phyloP scores from a whole-genome alignment of 192 early-diverging fungal genomes.

The Piromyces sp. region DNA sequence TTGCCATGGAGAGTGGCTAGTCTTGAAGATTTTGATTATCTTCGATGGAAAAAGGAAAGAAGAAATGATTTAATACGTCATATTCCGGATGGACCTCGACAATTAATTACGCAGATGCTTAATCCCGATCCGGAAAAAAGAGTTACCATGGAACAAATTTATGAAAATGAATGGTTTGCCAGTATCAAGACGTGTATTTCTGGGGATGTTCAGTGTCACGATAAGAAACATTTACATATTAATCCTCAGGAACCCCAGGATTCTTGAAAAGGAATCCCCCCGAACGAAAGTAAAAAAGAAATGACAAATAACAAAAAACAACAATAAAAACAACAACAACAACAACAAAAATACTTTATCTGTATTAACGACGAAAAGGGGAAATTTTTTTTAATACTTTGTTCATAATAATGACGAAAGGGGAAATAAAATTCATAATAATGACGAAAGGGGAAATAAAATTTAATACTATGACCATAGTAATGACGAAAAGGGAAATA shows the following conservation, averaged over 20 bases:
- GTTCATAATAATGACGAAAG: too few relatives aligned
- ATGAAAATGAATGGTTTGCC: constrained; percentile 63
- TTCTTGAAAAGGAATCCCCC: too few relatives aligned
- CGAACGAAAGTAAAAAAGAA: too few relatives aligned
- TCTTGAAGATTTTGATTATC: background rate
- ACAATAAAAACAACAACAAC: too few relatives aligned
- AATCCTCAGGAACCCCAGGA: background rate
- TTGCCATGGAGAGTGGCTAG: background rate
- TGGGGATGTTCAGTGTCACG: background rate
- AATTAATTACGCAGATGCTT: constrained; percentile 26
- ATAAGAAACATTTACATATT: background rate
- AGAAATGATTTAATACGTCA: background rate
- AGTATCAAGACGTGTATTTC: constrained; percentile 34
- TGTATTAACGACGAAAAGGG: too few relatives aligned
- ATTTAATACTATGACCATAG: too few relatives aligned
- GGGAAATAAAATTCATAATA: too few relatives aligned
- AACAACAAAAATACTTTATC: too few relatives aligned
- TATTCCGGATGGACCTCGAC: background rate
- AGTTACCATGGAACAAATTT: constrained; percentile 46
- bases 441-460: too few relatives aligned
- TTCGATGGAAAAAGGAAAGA: background rate
- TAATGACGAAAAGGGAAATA: too few relatives aligned
- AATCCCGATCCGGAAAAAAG: constrained; percentile 58
- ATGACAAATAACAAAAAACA: too few relatives aligned
- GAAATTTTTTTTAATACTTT: too few relatives aligned